These are phyloP conservation scores for Selaginella tamariscina DNA, from an alignment of 75 land plant species.

Conservation along the genomic window DNA sequence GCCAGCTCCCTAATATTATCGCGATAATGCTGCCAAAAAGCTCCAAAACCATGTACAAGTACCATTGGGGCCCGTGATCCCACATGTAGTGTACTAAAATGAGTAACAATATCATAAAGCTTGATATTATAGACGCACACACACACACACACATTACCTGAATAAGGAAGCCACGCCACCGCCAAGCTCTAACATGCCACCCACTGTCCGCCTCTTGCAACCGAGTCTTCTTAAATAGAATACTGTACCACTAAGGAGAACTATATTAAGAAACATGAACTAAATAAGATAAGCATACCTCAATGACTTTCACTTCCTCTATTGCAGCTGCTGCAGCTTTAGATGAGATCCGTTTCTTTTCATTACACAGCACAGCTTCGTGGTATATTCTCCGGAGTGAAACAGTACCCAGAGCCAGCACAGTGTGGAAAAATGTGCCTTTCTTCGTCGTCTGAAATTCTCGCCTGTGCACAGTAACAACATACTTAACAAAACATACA, in stretches of 20 bases:
- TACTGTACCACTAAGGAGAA: slow-evolving; percentile 62
- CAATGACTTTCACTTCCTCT: slow-evolving; percentile 46
- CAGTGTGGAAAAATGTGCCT: slow-evolving; percentile 66
- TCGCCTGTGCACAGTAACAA: not conserved
- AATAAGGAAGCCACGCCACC: slow-evolving; percentile 61
- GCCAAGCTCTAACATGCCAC: slow-evolving; percentile 44
- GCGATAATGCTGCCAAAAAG: slow-evolving; percentile 82
- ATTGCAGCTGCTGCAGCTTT: slow-evolving; percentile 54
- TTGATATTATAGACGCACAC: not conserved
- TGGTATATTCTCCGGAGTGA: slow-evolving; percentile 63
- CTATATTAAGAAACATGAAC: not conserved
- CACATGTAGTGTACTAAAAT: slow-evolving; percentile 66
- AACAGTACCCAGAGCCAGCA: slow-evolving; percentile 61
- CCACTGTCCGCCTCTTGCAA: slow-evolving; percentile 22
- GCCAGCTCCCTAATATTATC: slow-evolving; percentile 57
- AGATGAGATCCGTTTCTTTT: slow-evolving; percentile 58
- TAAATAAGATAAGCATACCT: slow-evolving; percentile 34
- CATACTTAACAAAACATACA: not conserved
- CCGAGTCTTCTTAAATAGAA: slow-evolving; percentile 39
- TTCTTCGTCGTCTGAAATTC: slow-evolving; percentile 14
- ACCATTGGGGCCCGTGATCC: slow-evolving; percentile 60
- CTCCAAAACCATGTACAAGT: slow-evolving; percentile 93
- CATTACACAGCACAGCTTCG: slow-evolving; percentile 77
- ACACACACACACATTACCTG: slow-evolving; percentile 38
- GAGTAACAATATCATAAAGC: slow-evolving; percentile 6